Conservation (phyloP, 2,329 filamentous ascomycete species). For the Cadophora sp. region DNA sequence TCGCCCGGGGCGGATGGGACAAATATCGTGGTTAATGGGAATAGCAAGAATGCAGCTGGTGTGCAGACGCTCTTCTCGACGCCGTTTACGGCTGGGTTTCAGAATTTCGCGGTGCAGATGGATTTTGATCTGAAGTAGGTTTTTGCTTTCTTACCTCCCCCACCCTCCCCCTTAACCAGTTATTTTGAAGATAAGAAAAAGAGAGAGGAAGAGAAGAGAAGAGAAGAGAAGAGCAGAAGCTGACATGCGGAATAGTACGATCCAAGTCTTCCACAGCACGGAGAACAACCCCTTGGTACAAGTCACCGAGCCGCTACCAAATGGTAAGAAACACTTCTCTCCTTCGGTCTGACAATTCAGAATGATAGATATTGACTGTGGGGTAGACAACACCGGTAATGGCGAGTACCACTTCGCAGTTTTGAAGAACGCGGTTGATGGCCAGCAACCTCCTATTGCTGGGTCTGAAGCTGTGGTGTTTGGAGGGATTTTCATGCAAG, state of each 20-base stretch:
- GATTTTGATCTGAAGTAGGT: slow-evolving; percentile 62
- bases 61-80: slow-evolving; percentile 52
- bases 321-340: not conserved
- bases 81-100: slow-evolving; percentile 58
- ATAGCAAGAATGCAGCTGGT: slow-evolving; percentile 10
- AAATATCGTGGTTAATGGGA: slow-evolving; percentile 17
- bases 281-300: slow-evolving; percentile 52
- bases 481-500: slow-evolving; percentile 59
- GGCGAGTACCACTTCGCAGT: slow-evolving; percentile 68
- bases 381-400: slow-evolving; percentile 49
- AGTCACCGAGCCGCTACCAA: slow-evolving; percentile 51
- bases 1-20: slow-evolving; percentile 3
- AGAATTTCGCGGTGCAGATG: slow-evolving; percentile 65
- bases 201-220: no score
- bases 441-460: slow-evolving; percentile 52
- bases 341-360: no score
- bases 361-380: not conserved
- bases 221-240: not conserved
- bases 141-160: no score
- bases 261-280: slow-evolving; percentile 62
- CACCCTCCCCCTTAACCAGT: no score
- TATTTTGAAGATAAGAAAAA: no score
- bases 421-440: slow-evolving; percentile 60
- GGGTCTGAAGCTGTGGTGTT: slow-evolving; percentile 57
- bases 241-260: slow-evolving; percentile 49